A percentile compares a stretch with the other conserved stretches of the same genome.
These are phyloP conservation scores for Tricholoma saponaceum DNA, from an alignment of 768 basidiomycete genomes.

Conservation along the genomic window DNA sequence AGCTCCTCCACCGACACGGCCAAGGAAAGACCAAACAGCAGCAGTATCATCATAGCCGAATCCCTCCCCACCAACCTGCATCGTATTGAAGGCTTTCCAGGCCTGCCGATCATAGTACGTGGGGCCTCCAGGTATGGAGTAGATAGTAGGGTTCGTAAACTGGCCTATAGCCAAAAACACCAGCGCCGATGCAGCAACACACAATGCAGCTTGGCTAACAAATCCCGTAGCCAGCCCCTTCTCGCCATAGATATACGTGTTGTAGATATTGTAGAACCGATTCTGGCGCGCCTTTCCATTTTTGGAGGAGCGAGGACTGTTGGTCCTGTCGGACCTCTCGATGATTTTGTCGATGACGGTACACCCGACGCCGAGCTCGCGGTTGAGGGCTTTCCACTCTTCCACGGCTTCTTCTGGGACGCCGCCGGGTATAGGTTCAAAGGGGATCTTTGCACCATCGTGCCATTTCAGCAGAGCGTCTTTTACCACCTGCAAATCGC, in stretches of 20 bases:
- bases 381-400: slow-evolving; percentile 78
- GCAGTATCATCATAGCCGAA: slow-evolving; percentile 56
- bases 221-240: slow-evolving; percentile 32
- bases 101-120: slow-evolving; percentile 75
- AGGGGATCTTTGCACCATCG: slow-evolving; percentile 47
- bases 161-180: slow-evolving; percentile 60
- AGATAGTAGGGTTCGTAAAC: slow-evolving; percentile 49
- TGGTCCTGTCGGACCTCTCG: slow-evolving; percentile 26
- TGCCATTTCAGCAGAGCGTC: slow-evolving; percentile 73
- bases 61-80: slow-evolving; percentile 69
- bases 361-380: slow-evolving; percentile 76
- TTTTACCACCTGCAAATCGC: slow-evolving; percentile 47
- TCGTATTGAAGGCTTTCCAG: slow-evolving; percentile 75
- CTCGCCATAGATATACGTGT: slow-evolving; percentile 58
- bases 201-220: slow-evolving; percentile 48
- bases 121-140: slow-evolving; percentile 57
- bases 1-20: slow-evolving; percentile 69
- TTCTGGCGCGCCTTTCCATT: slow-evolving; percentile 26
- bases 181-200: slow-evolving; percentile 59
- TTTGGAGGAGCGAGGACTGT: slow-evolving; percentile 16
- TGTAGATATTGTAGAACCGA: slow-evolving; percentile 84
- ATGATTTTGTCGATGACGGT: slow-evolving; percentile 72
- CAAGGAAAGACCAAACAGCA: slow-evolving; percentile 66
- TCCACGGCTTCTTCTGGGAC: slow-evolving; percentile 64
- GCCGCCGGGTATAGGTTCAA: slow-evolving; percentile 43